Percentiles rank a stretch among this genome's conserved stretches.
Conservation (phyloP, 2,329 filamentous ascomycete species). For the Colletotrichum eremochloae region DNA sequence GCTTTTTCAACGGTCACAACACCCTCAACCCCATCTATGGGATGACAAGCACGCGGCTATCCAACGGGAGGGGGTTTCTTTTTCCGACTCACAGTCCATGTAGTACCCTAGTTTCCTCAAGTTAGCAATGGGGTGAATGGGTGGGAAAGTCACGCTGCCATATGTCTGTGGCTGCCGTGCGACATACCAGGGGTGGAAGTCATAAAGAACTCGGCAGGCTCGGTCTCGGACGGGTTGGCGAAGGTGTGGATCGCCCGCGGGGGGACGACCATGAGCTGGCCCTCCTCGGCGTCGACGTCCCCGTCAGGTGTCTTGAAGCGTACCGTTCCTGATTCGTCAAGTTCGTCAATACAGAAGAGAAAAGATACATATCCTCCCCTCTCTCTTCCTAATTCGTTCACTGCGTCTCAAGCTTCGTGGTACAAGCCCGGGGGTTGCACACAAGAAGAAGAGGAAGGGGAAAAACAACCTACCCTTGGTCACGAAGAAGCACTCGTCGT, state of each 20-base stretch:
- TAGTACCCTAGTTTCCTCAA: conserved; percentile 48
- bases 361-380: not conserved
- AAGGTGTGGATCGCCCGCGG: conserved; percentile 54
- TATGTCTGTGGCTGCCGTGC: not conserved
- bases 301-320: conserved; percentile 52
- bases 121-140: conserved; percentile 12
- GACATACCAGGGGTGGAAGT: conserved; percentile 51
- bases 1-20: conserved; percentile 18
- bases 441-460: not conserved
- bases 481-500: conserved; percentile 54
- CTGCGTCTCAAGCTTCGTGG: not conserved
- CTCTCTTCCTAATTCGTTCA: too few relatives aligned
- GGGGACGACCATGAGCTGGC: conserved; percentile 53
- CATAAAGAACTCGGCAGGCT: conserved; percentile 54
- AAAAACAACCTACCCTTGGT: conserved; percentile 47
- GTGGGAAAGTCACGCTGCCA: not conserved
- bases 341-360: not conserved
- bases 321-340: conserved; percentile 45
- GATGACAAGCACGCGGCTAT: not conserved
- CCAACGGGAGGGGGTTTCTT: not conserved
- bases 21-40: not conserved
- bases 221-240: conserved; percentile 51
- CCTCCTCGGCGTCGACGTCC: conserved; percentile 47
- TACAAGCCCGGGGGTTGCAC: too few relatives aligned
- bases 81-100: conserved; percentile 51